Evolutionary conservation across 108 stramenopile genomes (phyloP).

Genomic region (Fragilaria crotonensis): DNA sequence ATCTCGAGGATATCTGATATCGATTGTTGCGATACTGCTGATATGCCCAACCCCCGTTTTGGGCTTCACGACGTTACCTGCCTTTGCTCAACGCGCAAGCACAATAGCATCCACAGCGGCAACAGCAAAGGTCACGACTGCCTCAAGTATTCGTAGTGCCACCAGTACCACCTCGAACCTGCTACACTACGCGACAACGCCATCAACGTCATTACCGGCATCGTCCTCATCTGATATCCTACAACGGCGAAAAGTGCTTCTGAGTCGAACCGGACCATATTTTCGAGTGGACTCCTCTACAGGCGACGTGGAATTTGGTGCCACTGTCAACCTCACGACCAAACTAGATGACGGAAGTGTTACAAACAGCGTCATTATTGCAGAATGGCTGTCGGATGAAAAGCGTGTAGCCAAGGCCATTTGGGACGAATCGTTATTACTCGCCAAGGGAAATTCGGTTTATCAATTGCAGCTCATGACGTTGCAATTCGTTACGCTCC

Average conservation of each 20-base stretch:
- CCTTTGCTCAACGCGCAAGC: no score
- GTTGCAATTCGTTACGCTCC: constrained; percentile 72
- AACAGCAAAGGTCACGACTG: no score
- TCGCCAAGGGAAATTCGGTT: constrained; percentile 34
- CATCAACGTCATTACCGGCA: not conserved
- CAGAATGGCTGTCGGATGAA: constrained; percentile 57
- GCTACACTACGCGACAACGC: no score
- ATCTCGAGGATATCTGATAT: no score
- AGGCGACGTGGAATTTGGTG: constrained; percentile 66
- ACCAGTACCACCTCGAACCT: no score
- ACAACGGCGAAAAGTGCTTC: constrained; percentile 41
- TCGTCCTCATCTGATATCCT: not conserved
- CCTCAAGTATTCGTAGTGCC: no score
- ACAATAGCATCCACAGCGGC: no score
- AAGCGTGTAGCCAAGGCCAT: constrained; percentile 55
- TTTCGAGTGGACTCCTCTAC: constrained; percentile 49
- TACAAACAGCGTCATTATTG: constrained; percentile 22
- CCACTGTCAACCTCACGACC: constrained; percentile 50
- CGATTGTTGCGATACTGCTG: no score
- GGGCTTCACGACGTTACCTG: no score
- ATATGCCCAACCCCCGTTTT: no score
- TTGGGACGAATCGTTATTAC: constrained; percentile 61
- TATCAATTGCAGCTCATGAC: constrained; percentile 71
- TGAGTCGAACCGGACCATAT: constrained; percentile 58
- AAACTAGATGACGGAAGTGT: constrained; percentile 17